These are phyloP conservation scores for Lepidium africanum DNA, from an alignment of 345 rosid genomes.

Conservation along the genomic window DNA sequence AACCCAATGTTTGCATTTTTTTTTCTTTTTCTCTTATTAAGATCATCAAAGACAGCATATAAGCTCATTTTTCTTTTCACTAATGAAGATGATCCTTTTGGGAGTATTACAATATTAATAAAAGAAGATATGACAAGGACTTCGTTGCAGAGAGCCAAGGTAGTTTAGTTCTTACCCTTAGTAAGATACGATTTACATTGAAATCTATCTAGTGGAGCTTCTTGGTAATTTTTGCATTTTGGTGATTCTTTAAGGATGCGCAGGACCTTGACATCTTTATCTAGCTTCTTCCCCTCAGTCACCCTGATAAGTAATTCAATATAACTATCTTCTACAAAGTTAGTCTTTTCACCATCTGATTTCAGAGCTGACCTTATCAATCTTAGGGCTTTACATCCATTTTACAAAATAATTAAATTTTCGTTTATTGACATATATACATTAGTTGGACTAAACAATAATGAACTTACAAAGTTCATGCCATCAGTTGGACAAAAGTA, in stretches of 20 bases:
- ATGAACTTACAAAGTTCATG: constrained; percentile 51
- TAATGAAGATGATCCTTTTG: constrained; percentile 93
- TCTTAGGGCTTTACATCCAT: neutral
- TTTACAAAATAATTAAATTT: too few relatives aligned
- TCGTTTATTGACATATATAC: constrained; percentile 15
- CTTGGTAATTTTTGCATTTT: constrained; percentile 1
- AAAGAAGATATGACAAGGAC: constrained; percentile 88
- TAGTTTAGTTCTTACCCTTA: constrained; percentile 10
- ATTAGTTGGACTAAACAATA: constrained; percentile 68
- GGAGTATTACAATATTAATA: constrained; percentile 56
- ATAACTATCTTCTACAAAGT: constrained; percentile 45
- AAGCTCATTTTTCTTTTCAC: constrained; percentile 82
- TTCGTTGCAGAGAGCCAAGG: constrained; percentile 93
- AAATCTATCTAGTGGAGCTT: neutral
- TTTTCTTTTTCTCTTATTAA: too few relatives aligned
- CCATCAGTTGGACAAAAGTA: constrained; percentile 68
- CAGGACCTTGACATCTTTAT: constrained; percentile 91
- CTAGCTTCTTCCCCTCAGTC: constrained; percentile 78
- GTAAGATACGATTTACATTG: neutral
- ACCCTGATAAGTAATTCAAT: constrained; percentile 55
- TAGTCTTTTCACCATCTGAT: constrained; percentile 14
- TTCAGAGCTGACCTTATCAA: neutral
- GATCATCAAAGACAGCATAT: constrained; percentile 80
- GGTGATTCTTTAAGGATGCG: constrained; percentile 59
- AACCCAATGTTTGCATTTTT: too few relatives aligned